Evolutionary conservation across 139 green algal genomes (phyloP).

Genomic region (Micractinium sp.): DNA sequence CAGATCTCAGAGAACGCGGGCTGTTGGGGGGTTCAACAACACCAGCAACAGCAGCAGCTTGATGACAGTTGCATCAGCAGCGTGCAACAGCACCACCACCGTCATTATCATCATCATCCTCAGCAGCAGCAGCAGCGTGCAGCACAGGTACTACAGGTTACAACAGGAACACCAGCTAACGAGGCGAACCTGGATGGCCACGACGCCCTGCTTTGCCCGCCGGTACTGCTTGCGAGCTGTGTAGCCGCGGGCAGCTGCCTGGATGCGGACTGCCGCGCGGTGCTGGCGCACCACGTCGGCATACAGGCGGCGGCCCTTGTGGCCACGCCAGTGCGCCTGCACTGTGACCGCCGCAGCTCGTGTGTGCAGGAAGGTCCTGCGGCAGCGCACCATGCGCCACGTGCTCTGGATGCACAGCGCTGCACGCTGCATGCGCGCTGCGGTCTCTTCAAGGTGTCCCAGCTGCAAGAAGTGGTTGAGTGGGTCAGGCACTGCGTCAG

Average conservation of each 20-base stretch:
- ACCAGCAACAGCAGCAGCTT: not conserved
- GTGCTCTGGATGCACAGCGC: constrained; percentile 47
- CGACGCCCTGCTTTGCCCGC: not conserved
- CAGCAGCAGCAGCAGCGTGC: not conserved
- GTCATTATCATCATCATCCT: no score
- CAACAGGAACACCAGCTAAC: no score
- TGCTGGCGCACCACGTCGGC: constrained; percentile 39
- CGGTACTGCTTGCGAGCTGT: not conserved
- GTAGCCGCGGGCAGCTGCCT: constrained; percentile 50
- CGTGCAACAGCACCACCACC: no score
- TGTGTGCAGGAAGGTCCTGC: constrained; percentile 41
- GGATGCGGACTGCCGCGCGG: constrained; percentile 53
- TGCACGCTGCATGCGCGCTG: constrained; percentile 52
- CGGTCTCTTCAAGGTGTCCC: constrained; percentile 70
- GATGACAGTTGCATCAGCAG: not conserved
- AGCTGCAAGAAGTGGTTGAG: constrained; percentile 49
- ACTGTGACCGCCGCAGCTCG: constrained; percentile 39
- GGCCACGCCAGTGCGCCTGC: constrained; percentile 53
- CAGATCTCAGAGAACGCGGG: no score
- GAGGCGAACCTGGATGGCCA: constrained; percentile 17
- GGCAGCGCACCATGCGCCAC: constrained; percentile 51
- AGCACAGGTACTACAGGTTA: no score
- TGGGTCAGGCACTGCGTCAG: no score
- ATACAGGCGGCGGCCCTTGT: constrained; percentile 36
- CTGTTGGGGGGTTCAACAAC: not conserved